A percentile compares a stretch with the other conserved stretches of the same genome.
Evolutionary conservation across 805 yeast species (phyloP).

Genomic region (Ogataea angusta): DNA sequence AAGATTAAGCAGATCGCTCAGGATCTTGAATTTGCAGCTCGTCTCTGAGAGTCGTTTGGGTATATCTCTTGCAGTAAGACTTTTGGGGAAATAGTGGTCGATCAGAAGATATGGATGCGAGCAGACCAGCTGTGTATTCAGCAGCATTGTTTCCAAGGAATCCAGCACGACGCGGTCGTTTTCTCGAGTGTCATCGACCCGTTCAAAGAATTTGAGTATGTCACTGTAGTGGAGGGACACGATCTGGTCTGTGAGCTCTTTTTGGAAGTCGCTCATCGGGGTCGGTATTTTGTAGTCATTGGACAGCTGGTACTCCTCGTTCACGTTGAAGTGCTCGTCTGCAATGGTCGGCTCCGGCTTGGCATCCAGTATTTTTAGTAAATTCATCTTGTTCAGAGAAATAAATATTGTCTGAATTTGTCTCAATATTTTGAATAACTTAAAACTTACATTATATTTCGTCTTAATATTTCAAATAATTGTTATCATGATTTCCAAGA

Average conservation of each 20-base stretch:
- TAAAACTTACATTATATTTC: too few species aligned
- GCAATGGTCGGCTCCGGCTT: conserved; percentile 82
- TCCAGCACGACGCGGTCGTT: conserved; percentile 61
- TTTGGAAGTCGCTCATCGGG: conserved; percentile 83
- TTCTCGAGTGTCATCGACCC: conserved; percentile 41
- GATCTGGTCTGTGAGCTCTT: conserved; percentile 85
- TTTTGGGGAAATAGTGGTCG: conserved; percentile 82
- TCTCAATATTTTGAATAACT: conserved; percentile 1
- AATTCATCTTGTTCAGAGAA: conserved; percentile 50
- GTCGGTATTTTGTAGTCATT: conserved; percentile 78
- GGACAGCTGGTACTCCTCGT: conserved; percentile 34
- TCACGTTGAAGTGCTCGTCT: conserved; percentile 45
- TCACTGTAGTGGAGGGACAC: conserved; percentile 90
- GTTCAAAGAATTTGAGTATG: conserved; percentile 80
- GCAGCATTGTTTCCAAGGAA: conserved; percentile 69
- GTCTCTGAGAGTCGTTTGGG: conserved; percentile 70
- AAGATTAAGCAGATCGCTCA: conserved; percentile 60
- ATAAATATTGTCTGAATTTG: neutral
- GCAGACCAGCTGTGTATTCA: conserved; percentile 75
- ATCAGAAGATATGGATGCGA: conserved; percentile 87
- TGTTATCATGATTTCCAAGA: conserved; percentile 3
- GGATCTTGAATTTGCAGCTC: conserved; percentile 77
- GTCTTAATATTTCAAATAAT: neutral
- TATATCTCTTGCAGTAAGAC: conserved; percentile 64
- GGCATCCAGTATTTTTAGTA: conserved; percentile 71